These are phyloP conservation scores for Massarina eburnea DNA, from an alignment of 2,329 filamentous ascomycete genomes.

Conservation along the genomic window DNA sequence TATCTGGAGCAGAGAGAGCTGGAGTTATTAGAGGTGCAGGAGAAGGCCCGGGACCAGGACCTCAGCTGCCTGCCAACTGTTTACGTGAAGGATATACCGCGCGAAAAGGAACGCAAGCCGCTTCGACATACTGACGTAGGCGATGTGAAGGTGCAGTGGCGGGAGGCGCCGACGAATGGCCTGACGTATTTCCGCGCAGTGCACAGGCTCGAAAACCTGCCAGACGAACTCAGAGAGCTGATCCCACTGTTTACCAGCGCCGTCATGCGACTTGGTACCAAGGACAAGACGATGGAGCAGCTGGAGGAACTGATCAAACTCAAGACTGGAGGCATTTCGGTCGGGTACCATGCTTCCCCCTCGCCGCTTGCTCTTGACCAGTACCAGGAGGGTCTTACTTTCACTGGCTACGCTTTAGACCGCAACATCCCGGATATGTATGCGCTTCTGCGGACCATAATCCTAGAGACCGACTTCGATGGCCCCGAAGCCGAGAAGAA, in stretches of 20 bases:
- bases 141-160: constrained; percentile 78
- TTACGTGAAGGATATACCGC: constrained; percentile 84
- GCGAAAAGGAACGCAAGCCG: constrained; percentile 74
- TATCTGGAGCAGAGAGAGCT: constrained; percentile 77
- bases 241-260: constrained; percentile 90
- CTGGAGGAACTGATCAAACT: constrained; percentile 95
- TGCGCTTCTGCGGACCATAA: constrained; percentile 75
- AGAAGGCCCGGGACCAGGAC: constrained; percentile 80
- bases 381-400: constrained; percentile 78
- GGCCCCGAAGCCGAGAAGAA: constrained; percentile 77
- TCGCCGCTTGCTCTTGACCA: constrained; percentile 71
- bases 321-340: constrained; percentile 87
- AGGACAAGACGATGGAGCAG: constrained; percentile 85
- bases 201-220: constrained; percentile 75
- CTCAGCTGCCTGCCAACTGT: constrained; percentile 86
- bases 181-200: constrained; percentile 94
- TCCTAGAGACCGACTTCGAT: constrained; percentile 88
- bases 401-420: constrained; percentile 86
- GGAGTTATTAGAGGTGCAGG: constrained; percentile 77
- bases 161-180: constrained; percentile 90
- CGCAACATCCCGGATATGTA: constrained; percentile 91
- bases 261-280: constrained; percentile 90
- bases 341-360: constrained; percentile 80
- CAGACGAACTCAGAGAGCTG: constrained; percentile 79
- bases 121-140: constrained; percentile 59